Conservation (phyloP, 2,329 filamentous ascomycete species). For the Neofusicoccum sp. region DNA sequence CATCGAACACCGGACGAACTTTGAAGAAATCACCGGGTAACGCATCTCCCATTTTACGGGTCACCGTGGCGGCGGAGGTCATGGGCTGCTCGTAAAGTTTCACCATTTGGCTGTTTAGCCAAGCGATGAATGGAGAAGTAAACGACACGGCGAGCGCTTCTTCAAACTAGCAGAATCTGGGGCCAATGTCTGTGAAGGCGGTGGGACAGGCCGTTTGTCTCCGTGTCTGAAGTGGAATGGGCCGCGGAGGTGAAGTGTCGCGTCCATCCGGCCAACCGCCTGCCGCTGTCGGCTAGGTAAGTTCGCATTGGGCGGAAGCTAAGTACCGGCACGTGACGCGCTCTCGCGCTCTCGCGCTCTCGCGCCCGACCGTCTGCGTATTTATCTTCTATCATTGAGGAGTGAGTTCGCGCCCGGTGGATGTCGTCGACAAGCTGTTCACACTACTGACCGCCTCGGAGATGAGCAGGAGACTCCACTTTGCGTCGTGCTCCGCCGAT, state of each 20-base stretch:
- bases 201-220: not conserved
- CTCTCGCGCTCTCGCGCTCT: not conserved
- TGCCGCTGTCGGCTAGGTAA: not conserved
- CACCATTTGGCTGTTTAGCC: too few species aligned
- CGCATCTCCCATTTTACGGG: too few species aligned
- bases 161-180: not conserved
- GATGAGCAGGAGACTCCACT: too few species aligned
- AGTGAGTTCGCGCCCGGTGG: too few species aligned
- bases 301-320: too few species aligned
- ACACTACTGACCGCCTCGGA: too few species aligned
- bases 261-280: not conserved
- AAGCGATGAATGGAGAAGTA: not conserved
- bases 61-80: too few species aligned
- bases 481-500: too few species aligned
- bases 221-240: constrained; percentile 17
- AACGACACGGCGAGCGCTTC: not conserved
- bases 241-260: not conserved
- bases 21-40: not conserved
- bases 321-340: not conserved
- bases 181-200: not conserved
- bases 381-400: not conserved
- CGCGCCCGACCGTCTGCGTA: not conserved
- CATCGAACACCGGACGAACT: not conserved
- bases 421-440: too few species aligned
- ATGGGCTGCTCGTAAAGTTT: too few species aligned